Conservation (phyloP, 768 basidiomycete genomes). For the Lentinus brumalis region DNA sequence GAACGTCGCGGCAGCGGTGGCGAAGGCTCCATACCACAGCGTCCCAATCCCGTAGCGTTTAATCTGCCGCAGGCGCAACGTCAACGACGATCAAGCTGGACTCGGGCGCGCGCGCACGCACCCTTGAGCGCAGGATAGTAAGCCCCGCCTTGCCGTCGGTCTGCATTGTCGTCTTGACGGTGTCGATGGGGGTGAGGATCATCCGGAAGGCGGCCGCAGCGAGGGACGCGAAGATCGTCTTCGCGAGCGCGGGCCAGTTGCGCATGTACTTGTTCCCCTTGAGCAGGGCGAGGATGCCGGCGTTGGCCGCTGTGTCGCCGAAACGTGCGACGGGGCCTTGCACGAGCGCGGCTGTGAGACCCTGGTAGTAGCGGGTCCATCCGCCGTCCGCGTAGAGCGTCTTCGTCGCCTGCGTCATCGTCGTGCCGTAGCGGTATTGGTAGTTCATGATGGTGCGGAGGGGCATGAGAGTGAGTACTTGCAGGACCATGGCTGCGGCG, state of each 20-base stretch:
- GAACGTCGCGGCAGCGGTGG: conserved; percentile 91
- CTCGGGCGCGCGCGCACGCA: conserved; percentile 52
- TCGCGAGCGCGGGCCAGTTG: conserved; percentile 59
- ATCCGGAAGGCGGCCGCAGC: conserved; percentile 87
- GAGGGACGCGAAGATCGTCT: conserved; percentile 78
- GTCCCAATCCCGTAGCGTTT: conserved; percentile 74
- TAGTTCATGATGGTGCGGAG: conserved; percentile 99
- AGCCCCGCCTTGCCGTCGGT: conserved; percentile 79
- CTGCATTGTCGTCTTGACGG: conserved; percentile 94
- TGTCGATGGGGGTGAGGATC: conserved; percentile 91
- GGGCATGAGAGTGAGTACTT: conserved; percentile 91
- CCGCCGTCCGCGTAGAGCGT: conserved; percentile 82
- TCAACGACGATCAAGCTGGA: neutral
- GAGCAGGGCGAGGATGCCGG: conserved; percentile 85
- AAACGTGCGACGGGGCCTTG: conserved; percentile 87
- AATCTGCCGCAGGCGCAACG: conserved; percentile 57
- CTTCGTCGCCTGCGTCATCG: conserved; percentile 60
- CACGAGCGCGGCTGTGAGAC: conserved; percentile 80
- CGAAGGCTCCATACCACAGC: conserved; percentile 89
- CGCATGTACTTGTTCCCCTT: conserved; percentile 73
- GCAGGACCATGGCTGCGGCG: conserved; percentile 94
- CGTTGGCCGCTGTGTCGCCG: conserved; percentile 95
- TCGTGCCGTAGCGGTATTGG: conserved; percentile 88
- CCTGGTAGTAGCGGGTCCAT: conserved; percentile 84
- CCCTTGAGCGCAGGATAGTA: conserved; percentile 64